phyloP scores from a whole-genome alignment of 495 filamentous ascomycete genomes.

The Aspergillus cavernicola region DNA sequence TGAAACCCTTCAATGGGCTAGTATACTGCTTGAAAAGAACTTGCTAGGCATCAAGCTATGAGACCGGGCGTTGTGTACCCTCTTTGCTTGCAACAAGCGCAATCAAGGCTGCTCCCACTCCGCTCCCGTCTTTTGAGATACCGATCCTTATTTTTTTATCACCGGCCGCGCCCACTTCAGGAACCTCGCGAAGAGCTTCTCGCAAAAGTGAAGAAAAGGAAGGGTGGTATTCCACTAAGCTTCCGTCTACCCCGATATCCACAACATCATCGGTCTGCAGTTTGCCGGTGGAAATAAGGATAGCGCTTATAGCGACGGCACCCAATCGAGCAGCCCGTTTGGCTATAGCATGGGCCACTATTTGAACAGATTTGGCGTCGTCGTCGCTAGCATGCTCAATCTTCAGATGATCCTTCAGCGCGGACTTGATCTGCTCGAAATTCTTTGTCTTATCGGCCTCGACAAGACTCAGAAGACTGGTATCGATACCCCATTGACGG shows the following conservation, averaged over 20 bases:
- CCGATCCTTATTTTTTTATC: constrained; percentile 83
- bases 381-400: constrained; percentile 66
- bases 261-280: constrained; percentile 62
- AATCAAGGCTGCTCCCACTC: constrained; percentile 88
- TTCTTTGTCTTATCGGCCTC: constrained; percentile 67
- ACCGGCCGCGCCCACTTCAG: constrained; percentile 65
- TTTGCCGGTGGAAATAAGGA: constrained; percentile 70
- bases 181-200: constrained; percentile 66
- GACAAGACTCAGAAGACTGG: constrained; percentile 75
- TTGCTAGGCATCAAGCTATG: constrained; percentile 6
- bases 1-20: no score
- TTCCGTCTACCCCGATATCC: constrained; percentile 89
- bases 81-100: constrained; percentile 63
- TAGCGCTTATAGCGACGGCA: constrained; percentile 79
- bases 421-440: constrained; percentile 62
- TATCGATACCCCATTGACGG: constrained; percentile 86
- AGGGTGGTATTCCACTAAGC: constrained; percentile 88
- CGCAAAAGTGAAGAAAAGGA: constrained; percentile 76
- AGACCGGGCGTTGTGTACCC: constrained; percentile 3
- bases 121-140: constrained; percentile 89
- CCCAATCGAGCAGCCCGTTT: constrained; percentile 85
- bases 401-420: constrained; percentile 70
- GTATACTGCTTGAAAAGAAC: no score
- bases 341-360: constrained; percentile 76
- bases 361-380: constrained; percentile 79